Percentiles rank a stretch among this genome's conserved stretches.
phyloP scores from a whole-genome alignment of 192 early-diverging fungal genomes.

The Obelidium mucronatum region DNA sequence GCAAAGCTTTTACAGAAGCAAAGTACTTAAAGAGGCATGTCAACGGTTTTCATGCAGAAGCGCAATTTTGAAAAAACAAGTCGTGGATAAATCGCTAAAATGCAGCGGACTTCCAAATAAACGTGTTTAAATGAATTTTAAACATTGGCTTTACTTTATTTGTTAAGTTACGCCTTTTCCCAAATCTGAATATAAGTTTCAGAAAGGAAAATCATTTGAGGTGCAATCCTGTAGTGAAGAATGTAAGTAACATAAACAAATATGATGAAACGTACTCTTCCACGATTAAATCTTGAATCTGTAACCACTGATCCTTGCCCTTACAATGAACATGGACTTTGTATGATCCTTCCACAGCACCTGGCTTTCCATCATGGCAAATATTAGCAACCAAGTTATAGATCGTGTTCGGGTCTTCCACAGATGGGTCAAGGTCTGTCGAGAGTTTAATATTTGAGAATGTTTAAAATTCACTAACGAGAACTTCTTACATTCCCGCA shows the following conservation, averaged over 20 bases:
- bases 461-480: background rate
- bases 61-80: too few relatives aligned
- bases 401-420: conserved; percentile 40
- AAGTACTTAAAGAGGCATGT: too few relatives aligned
- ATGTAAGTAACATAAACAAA: background rate
- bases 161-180: conserved; percentile 22
- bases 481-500: conserved; percentile 73
- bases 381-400: conserved; percentile 95
- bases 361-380: conserved; percentile 83
- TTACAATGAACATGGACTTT: conserved; percentile 81
- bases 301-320: conserved; percentile 90
- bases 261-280: conserved; percentile 59
- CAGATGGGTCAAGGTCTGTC: conserved; percentile 18
- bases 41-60: too few relatives aligned
- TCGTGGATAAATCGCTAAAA: too few relatives aligned
- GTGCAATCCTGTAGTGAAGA: conserved; percentile 65
- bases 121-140: background rate
- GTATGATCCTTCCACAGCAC: conserved; percentile 74
- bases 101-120: too few relatives aligned
- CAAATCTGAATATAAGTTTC: conserved; percentile 91
- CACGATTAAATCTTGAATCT: conserved; percentile 92
- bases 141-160: background rate
- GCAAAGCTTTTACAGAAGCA: too few relatives aligned
- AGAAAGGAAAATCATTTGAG: conserved; percentile 93
- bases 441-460: background rate